Conservation (phyloP, 805 yeast genomes). For the Yarrowia yakushimensis region DNA sequence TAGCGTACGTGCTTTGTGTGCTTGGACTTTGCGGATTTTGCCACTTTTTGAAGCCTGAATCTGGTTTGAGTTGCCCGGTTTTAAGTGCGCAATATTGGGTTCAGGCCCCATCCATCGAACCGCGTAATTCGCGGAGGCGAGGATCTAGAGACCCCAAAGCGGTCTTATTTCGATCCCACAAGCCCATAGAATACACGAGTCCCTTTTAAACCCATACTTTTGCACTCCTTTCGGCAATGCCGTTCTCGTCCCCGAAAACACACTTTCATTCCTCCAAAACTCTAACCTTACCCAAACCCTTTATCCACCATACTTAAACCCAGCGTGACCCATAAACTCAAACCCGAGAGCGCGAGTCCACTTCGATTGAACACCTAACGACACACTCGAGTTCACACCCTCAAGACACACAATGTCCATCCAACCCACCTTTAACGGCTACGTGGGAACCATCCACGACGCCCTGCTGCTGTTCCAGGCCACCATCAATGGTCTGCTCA, state of each 20-base stretch:
- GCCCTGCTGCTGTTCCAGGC: conserved; percentile 80
- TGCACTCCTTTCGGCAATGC: no score
- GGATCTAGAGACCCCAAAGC: no score
- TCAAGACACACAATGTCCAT: conserved; percentile 27
- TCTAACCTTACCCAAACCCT: conserved; percentile 9
- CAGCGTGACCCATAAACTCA: conserved; percentile 23
- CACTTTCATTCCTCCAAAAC: conserved; percentile 2
- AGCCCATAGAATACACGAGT: no score
- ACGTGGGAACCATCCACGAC: conserved; percentile 76
- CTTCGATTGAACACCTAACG: not conserved
- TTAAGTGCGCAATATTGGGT: not conserved
- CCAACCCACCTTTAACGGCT: conserved; percentile 67
- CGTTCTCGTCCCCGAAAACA: not conserved
- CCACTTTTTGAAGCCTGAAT: not conserved
- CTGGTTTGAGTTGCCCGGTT: not conserved
- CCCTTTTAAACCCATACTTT: no score
- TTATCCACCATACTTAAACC: conserved; percentile 23
- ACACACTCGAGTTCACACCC: not conserved
- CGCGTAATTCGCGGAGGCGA: no score
- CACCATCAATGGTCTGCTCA: conserved; percentile 57
- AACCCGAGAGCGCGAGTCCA: conserved; percentile 14
- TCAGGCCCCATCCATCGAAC: no score
- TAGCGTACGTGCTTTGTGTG: not conserved
- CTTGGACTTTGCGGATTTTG: not conserved
- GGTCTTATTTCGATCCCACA: no score